Evolutionary conservation across 2,329 filamentous ascomycete species (phyloP), one percentile per base, ranked within the genome.

Genomic region (Phoma herbarum): DNA sequence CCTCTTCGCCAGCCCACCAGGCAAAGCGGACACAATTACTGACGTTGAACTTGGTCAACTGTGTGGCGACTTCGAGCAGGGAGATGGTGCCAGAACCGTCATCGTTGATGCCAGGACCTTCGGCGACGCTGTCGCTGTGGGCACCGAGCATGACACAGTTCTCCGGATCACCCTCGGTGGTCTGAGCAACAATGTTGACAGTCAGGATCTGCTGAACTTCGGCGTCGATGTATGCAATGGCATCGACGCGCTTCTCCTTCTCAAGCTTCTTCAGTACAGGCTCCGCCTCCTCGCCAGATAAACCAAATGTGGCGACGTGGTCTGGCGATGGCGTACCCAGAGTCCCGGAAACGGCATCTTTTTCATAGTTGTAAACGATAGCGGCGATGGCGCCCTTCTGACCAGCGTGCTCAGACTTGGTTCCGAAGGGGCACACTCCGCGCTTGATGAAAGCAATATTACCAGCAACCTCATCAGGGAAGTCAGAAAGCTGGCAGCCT

Each of bases 291-390:
- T 82, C 79, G 14, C 85, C 82, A 1, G 86, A 86, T 10, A 94
- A 79, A 1, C 90, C 89, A 61, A 92, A 90, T 0, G 89, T 92
- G 0, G 90, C 87, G 12, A 91, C 62, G 41, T 83, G 72, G 89
- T 85, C 44, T 72, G 77, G 49, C 67, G 87, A 72, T 0, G 88
- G 87, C 0, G 80, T 83, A 11, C 89, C 90, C 3, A 95, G 81
- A 1, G 91, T 94, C 39, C 91, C 92, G 49, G 85, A 65, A 4
- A 76, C 82, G 0, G 78, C 75, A 1, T 87, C 90, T 2, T 84
- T 80, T 4, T 88, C 87, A 66, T 88, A 89, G 80, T 94, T 93
- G 79, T 91, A 94, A 37, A 95, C 82, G 16, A 95, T 78, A 1
- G 88, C 90, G 2, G 89, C 91, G 10, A 86, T 76, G 9, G 92